Percentiles rank a stretch among this genome's conserved stretches.
phyloP scores from a whole-genome alignment of 345 rosid genomes.

The Heritiera fomes region DNA sequence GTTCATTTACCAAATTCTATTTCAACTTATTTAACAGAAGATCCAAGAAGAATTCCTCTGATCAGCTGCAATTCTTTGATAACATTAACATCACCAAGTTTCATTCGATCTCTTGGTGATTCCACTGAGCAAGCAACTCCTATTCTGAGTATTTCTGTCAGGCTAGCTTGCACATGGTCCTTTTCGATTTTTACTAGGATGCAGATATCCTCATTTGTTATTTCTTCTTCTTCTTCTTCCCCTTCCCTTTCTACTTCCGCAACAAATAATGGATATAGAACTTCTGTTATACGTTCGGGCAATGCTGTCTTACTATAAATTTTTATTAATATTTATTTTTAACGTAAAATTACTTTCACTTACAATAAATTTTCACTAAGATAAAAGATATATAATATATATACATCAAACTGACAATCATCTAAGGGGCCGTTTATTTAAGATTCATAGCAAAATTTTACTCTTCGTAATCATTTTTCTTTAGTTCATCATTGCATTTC shows the following conservation, averaged over 20 bases:
- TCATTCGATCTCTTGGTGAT: conserved; percentile 13
- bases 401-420: no score
- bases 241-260: neutral
- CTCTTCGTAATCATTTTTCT: no score
- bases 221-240: neutral
- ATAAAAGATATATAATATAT: no score
- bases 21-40: neutral
- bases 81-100: neutral
- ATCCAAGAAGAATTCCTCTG: neutral
- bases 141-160: conserved; percentile 12
- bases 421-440: no score
- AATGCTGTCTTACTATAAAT: conserved; percentile 27
- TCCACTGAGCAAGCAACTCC: conserved; percentile 29
- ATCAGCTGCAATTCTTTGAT: neutral
- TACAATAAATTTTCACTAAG: no score
- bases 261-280: conserved; percentile 20
- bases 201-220: neutral
- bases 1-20: neutral
- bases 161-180: neutral
- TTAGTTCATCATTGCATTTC: no score
- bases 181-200: neutral
- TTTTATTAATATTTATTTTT: no score
- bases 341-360: no score
- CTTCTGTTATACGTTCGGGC: conserved; percentile 11
- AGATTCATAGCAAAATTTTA: no score